Evolutionary conservation across 1,139 yeast genomes (phyloP), one percentile per base, ranked within the genome.

Genomic region (Yamadazyma aaseri): DNA sequence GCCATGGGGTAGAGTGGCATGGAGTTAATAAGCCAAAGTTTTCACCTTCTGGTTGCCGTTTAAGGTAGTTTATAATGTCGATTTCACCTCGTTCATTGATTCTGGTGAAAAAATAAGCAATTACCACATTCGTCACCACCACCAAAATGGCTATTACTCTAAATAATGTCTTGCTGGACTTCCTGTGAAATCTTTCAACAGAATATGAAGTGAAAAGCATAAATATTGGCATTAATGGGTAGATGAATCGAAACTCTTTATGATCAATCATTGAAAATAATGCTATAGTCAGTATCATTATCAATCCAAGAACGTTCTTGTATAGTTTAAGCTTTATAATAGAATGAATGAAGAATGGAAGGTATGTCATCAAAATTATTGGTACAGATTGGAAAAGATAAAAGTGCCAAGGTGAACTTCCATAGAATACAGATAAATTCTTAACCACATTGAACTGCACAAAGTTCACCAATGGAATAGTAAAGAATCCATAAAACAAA

Each of bases 1-100:
- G 96, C 83, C 95, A 86, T 3, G 98, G 98, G 0, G 97, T 90
- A 0, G 97, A 90, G 56, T 94, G 98, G 50, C 98, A 94, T 0
- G 99, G 98, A 53, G 90, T 86, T 13, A 94, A 56, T 45, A 92
- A 83, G 1, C 96, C 95, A 27, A 89, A 63, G 3, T 84, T 65
- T 1, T 53, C 47, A 0, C 26, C 20, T 9, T n/a, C n/a, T n/a
- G n/a, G n/a, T 71, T 62, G 14, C 17, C 24, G 6, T 55, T 41
- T 33, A 16, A 92, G 50, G 34, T 68, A 70, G 9, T 73, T 56
- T 14, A 85, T 68, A 0, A 90, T 79, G 31, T 76, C 81, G 9
- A 90, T 74, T 12, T 79, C 96, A 1, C 98, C 99, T 17, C 85
- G 67, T 58, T 94, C 98, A 51, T 92, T 92, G 30, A 77, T 60